Evolutionary conservation across 1,284 basidiomycete species (phyloP), one percentile per base, ranked within the genome.

Genomic region (Austroboletus niveus): DNA sequence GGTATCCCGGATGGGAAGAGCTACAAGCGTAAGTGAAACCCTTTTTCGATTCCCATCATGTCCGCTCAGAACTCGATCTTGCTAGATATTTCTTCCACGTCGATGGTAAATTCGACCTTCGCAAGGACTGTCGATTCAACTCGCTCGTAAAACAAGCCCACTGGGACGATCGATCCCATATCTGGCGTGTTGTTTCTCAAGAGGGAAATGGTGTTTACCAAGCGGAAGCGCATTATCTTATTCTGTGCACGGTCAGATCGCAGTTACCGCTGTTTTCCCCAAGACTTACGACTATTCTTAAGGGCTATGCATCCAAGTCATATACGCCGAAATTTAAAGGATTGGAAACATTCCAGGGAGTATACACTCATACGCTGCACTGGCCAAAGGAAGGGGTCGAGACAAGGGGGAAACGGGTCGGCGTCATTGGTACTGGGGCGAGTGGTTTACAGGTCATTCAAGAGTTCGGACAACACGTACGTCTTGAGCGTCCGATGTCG

Each of bases 61-160:
- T 40, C 6, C 6, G 17, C 39, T 22, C 8, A 40, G 5, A 9
- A 40, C 17, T 12, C 5, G 3, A 22, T 9, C 39, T 17, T 24
- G 11, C 22, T n/a, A 57, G 55, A 29, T 62, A 62, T 42, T 60
- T 62, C 34, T 15, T 34, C 0, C 58, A 58, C 32, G 55, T 50
- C 0, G 58, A 42, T 1, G 32, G 58, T 3, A 60, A 58, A 34
- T 22, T 60, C 15, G 34, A 62, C 12, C 14, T 60, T 22, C 51
- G 54, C 20, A 24, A 15, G 4, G 24, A 58, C 6, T 57, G 60
- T 32, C 60, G 39, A 3, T 60, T 60, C 35, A 47, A 57, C 32
- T 44, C 53, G 9, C 20, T 24, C 14, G 53, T 62, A 6, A 60
- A 48, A 22, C 34, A 43, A 45, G 60, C 54, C 1, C 46, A 42